Percentiles rank a stretch among this genome's conserved stretches.
Conservation (phyloP, 148 eudicot genomes). For the Limonium bicolor region DNA sequence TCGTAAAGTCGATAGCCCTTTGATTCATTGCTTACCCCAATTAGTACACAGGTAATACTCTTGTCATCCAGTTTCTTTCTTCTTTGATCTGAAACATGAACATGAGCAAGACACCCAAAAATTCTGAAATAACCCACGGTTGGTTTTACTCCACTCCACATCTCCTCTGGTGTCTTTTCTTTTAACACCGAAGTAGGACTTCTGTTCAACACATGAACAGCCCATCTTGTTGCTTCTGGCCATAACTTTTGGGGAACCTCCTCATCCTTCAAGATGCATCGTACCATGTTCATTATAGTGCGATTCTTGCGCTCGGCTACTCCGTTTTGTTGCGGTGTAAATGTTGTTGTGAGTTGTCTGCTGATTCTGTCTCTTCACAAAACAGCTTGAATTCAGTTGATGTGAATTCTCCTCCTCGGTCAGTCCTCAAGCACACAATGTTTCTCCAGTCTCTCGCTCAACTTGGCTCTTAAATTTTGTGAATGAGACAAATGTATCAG, state of each 20-base stretch:
- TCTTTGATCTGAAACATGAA: neutral
- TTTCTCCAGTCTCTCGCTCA: conserved; percentile 3
- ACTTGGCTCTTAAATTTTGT: neutral
- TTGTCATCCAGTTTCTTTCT: neutral
- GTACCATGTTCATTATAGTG: conserved; percentile 6
- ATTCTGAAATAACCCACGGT: neutral
- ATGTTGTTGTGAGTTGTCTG: conserved; percentile 1
- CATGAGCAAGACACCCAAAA: conserved; percentile 3
- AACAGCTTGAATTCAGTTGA: conserved; percentile 1
- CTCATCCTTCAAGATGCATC: neutral
- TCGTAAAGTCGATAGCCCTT: neutral
- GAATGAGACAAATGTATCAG: neutral
- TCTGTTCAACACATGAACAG: neutral
- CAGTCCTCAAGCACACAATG: neutral
- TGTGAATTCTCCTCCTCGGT: conserved; percentile 1
- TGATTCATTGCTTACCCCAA: neutral
- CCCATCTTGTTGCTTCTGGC: conserved; percentile 1
- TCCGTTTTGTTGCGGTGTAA: conserved; percentile 11
- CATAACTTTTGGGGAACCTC: conserved; percentile 6
- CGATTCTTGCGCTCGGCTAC: conserved; percentile 5
- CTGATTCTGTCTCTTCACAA: conserved; percentile 1
- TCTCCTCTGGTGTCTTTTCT: conserved; percentile 4
- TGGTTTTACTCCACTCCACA: conserved; percentile 1
- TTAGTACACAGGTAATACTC: conserved; percentile 1
- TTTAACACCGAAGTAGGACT: neutral